Conservation (phyloP, 805 yeast species). For the Grigorovia jiainica region DNA sequence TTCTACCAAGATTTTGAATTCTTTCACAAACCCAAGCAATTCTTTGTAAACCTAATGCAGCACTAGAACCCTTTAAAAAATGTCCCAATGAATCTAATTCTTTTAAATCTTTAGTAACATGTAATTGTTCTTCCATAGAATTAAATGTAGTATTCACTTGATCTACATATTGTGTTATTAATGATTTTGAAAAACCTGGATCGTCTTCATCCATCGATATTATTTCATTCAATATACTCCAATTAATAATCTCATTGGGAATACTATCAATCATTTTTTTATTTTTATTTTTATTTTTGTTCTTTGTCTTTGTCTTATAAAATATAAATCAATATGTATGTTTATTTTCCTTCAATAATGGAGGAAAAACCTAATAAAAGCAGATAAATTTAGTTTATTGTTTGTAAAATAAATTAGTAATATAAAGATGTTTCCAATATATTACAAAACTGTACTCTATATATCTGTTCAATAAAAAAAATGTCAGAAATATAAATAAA, state of each 20-base stretch:
- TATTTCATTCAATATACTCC: conserved; percentile 81
- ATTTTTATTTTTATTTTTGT: too few relatives aligned
- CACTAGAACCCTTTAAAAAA: conserved; percentile 90
- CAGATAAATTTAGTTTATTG: not conserved
- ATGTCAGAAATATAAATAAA: too few relatives aligned
- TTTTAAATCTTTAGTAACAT: conserved; percentile 37
- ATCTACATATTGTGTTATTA: conserved; percentile 77
- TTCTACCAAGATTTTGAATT: conserved; percentile 77
- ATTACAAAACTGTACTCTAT: too few relatives aligned
- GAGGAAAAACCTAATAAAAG: not conserved
- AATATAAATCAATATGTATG: too few relatives aligned
- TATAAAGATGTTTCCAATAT: too few relatives aligned
- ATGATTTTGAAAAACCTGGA: conserved; percentile 73
- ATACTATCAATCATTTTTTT: conserved; percentile 11
- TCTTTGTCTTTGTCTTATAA: too few relatives aligned
- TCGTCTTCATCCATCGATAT: conserved; percentile 95
- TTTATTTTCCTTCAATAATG: too few relatives aligned
- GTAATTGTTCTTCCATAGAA: conserved; percentile 46
- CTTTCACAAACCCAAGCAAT: conserved; percentile 86
- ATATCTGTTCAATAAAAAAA: too few relatives aligned
- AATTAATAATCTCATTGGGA: conserved; percentile 62
- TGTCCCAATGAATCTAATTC: conserved; percentile 76
- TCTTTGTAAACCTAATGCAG: conserved; percentile 77
- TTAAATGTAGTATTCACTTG: conserved; percentile 77
- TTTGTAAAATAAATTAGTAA: too few relatives aligned